Conservation (phyloP, 139 green algal species). For the Penium margaritaceum region DNA sequence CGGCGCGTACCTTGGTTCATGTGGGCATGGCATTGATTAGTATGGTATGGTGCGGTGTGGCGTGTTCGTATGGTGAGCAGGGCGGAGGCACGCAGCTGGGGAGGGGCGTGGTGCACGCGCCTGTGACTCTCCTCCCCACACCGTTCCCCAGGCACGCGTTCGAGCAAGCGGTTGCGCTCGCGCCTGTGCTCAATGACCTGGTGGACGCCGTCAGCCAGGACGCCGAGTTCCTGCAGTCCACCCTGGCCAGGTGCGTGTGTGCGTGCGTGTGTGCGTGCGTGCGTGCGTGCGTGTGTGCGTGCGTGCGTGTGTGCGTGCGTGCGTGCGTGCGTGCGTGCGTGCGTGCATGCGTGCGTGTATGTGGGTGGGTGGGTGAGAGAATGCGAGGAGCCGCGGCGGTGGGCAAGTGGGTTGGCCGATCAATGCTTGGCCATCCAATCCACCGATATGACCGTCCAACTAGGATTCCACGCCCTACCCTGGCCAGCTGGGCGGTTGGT, state of each 20-base stretch:
- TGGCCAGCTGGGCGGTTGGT: too few relatives aligned
- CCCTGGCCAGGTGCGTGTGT: constrained; percentile 55
- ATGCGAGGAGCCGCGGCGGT: too few relatives aligned
- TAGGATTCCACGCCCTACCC: too few relatives aligned
- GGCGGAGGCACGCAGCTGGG: background rate
- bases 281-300: too few relatives aligned
- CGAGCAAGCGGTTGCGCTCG: constrained; percentile 46
- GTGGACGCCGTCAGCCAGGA: constrained; percentile 72
- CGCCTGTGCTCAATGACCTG: constrained; percentile 73
- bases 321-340: too few relatives aligned
- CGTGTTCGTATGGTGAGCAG: background rate
- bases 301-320: too few relatives aligned
- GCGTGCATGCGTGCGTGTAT: too few relatives aligned
- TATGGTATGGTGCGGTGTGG: background rate
- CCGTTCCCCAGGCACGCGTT: constrained; percentile 66
- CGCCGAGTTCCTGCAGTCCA: constrained; percentile 62
- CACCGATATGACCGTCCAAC: too few relatives aligned
- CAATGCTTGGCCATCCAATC: too few relatives aligned
- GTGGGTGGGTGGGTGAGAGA: too few relatives aligned
- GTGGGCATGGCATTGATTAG: background rate
- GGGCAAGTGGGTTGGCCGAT: too few relatives aligned
- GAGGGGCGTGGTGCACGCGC: constrained; percentile 55
- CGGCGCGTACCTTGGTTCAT: background rate
- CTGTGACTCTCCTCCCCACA: constrained; percentile 73
- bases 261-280: too few relatives aligned